Conservation (phyloP, 306 rosid species). For the Quercus mongolica region DNA sequence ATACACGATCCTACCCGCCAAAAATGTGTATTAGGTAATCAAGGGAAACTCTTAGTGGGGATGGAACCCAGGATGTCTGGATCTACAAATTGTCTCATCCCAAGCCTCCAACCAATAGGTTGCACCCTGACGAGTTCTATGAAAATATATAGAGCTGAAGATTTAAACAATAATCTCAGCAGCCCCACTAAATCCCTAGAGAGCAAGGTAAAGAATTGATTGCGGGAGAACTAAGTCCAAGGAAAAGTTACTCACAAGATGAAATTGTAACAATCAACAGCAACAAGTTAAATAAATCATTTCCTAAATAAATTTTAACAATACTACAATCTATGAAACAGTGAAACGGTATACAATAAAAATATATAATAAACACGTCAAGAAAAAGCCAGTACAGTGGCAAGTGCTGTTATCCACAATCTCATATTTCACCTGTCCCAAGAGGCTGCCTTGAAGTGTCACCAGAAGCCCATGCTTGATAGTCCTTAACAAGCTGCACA, state of each 20-base stretch:
- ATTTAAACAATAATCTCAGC: not conserved
- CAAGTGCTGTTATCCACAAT: constrained; percentile 7
- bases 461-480: constrained; percentile 89
- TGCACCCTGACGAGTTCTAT: not conserved
- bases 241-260: not conserved
- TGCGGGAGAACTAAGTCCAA: not conserved
- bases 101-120: too few relatives aligned
- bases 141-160: not conserved
- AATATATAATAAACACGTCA: not conserved
- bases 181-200: not conserved
- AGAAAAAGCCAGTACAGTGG: constrained; percentile 10
- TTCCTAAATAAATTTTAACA: not conserved
- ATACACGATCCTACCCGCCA: too few relatives aligned
- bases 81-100: too few relatives aligned
- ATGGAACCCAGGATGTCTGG: too few relatives aligned
- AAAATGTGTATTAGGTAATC: too few relatives aligned
- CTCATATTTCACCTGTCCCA: constrained; percentile 67
- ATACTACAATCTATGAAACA: not conserved
- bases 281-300: not conserved
- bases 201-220: not conserved
- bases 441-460: constrained; percentile 78
- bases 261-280: not conserved
- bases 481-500: constrained; percentile 88
- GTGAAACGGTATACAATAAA: not conserved
- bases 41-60: too few relatives aligned